These are phyloP conservation scores for Ogataea methylovora DNA, from an alignment of 805 yeast genomes.

Conservation along the genomic window DNA sequence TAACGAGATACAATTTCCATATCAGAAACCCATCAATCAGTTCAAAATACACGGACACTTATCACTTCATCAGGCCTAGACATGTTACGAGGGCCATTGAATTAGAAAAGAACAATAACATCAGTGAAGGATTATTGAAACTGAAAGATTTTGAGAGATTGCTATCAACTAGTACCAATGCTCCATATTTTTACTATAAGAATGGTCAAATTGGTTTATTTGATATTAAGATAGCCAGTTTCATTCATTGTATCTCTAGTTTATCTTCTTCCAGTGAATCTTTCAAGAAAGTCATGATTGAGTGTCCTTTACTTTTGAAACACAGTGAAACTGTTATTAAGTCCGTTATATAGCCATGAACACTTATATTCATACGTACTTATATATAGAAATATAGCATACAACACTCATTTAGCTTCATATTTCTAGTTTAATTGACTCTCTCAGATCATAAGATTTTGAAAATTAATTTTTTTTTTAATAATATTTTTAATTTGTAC, in stretches of 20 bases:
- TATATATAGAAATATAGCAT: neutral
- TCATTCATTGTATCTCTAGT: slow-evolving; percentile 5
- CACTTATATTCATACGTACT: neutral
- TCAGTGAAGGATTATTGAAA: slow-evolving; percentile 1
- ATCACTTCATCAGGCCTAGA: neutral
- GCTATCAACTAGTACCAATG: neutral
- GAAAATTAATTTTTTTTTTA: too few relatives aligned
- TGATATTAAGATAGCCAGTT: slow-evolving; percentile 13
- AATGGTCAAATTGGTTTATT: slow-evolving; percentile 1
- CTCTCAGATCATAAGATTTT: too few relatives aligned
- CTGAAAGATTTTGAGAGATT: neutral
- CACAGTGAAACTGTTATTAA: slow-evolving; percentile 12
- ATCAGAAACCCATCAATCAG: slow-evolving; percentile 29
- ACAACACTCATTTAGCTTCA: too few relatives aligned
- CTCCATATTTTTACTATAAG: neutral
- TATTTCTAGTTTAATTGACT: too few relatives aligned
- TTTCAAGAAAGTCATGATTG: slow-evolving; percentile 1
- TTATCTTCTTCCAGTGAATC: too few relatives aligned
- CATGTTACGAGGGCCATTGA: neutral
- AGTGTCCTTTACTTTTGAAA: slow-evolving; percentile 4
- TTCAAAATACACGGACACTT: neutral
- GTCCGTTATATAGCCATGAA: slow-evolving; percentile 3
- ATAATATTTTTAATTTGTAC: too few relatives aligned
- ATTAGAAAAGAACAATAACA: neutral
- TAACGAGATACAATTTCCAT: slow-evolving; percentile 26